These are phyloP conservation scores for Saturnispora besseyi DNA, from an alignment of 805 yeast species.

Conservation along the genomic window DNA sequence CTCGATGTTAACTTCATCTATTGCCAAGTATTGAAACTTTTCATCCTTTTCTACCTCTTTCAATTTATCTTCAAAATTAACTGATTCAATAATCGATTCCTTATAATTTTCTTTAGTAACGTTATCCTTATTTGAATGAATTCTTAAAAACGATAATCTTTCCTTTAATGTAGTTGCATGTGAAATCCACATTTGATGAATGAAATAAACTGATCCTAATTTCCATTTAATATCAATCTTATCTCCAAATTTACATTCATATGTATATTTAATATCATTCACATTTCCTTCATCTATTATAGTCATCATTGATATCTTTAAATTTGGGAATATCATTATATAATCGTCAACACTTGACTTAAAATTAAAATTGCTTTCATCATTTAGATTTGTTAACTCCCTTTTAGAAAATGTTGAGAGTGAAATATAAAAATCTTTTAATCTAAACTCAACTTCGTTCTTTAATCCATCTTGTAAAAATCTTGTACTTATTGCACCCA, in stretches of 20 bases:
- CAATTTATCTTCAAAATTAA: slow-evolving; percentile 33
- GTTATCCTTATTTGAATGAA: slow-evolving; percentile 27
- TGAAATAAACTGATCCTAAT: slow-evolving; percentile 80
- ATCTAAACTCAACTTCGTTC: slow-evolving; percentile 49
- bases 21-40: slow-evolving; percentile 48
- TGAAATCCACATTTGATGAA: slow-evolving; percentile 85
- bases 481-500: slow-evolving; percentile 46
- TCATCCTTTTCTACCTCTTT: slow-evolving; percentile 39
- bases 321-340: slow-evolving; percentile 71
- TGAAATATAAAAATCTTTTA: slow-evolving; percentile 58
- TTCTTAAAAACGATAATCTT: slow-evolving; percentile 37
- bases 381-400: slow-evolving; percentile 35
- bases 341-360: slow-evolving; percentile 38
- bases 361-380: slow-evolving; percentile 6
- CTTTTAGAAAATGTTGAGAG: slow-evolving; percentile 48
- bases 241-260: slow-evolving; percentile 72
- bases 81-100: slow-evolving; percentile 26
- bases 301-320: slow-evolving; percentile 76
- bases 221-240: slow-evolving; percentile 92
- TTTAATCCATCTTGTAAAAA: slow-evolving; percentile 41
- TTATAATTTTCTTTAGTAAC: slow-evolving; percentile 30
- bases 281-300: slow-evolving; percentile 52
- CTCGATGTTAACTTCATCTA: slow-evolving; percentile 72
- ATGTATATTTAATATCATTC: slow-evolving; percentile 55
- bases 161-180: slow-evolving; percentile 68